Percentiles rank a stretch among this genome's conserved stretches.
These are phyloP conservation scores for Aspergillus arachidicola DNA, from an alignment of 2,329 filamentous ascomycete genomes.

Conservation along the genomic window DNA sequence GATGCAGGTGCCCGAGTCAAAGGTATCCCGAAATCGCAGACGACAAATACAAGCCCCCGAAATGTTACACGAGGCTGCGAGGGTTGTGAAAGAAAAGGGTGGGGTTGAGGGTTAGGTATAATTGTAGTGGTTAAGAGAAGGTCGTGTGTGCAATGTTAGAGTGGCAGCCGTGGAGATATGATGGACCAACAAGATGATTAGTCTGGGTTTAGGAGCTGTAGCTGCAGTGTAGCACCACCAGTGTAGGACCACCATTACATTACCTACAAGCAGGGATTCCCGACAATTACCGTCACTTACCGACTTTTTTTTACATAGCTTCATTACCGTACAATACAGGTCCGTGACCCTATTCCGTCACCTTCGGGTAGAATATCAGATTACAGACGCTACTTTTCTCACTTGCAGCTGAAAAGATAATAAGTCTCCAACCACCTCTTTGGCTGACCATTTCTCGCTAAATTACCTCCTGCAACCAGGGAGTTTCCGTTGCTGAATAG, in stretches of 20 bases:
- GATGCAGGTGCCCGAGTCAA: constrained; percentile 22
- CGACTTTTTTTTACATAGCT: neutral
- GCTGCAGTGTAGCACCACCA: neutral
- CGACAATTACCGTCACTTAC: neutral
- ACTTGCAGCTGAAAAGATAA: neutral
- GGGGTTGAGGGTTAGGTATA: constrained; percentile 7
- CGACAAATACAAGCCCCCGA: constrained; percentile 12
- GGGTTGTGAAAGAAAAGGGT: constrained; percentile 2
- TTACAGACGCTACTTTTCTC: neutral
- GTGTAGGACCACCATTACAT: neutral
- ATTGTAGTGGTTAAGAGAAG: constrained; percentile 6
- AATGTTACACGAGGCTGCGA: constrained; percentile 15
- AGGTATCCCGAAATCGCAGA: constrained; percentile 14
- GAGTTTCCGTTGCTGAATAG: neutral
- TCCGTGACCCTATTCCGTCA: neutral
- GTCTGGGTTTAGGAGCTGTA: neutral
- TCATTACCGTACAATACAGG: neutral
- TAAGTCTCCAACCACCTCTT: neutral
- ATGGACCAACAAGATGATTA: constrained; percentile 7
- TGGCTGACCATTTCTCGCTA: neutral
- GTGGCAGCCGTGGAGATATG: constrained; percentile 9
- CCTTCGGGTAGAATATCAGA: neutral
- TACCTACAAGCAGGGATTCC: neutral
- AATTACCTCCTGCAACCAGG: neutral
- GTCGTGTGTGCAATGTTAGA: constrained; percentile 9